Evolutionary conservation across 129 eudicot species (phyloP).

Genomic region (Flaveria ramosissima): DNA sequence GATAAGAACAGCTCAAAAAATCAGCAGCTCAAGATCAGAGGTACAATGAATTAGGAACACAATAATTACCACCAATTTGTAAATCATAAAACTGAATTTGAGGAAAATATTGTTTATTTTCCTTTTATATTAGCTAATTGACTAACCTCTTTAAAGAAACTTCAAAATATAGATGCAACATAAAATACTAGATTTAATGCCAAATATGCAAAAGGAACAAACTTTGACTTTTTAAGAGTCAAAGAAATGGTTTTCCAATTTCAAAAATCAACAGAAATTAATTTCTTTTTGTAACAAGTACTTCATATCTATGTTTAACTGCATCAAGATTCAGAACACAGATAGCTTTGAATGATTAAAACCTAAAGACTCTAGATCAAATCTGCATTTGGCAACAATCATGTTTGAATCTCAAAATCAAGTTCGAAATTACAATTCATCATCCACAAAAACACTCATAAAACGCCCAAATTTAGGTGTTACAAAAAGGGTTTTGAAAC

Average conservation of each 20-base stretch:
- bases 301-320: conserved; percentile 1
- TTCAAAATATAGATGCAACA: not conserved
- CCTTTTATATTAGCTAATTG: not conserved
- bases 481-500: conserved; percentile 20
- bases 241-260: conserved; percentile 10
- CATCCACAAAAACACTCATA: not conserved
- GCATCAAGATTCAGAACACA: not conserved
- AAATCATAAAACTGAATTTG: not conserved
- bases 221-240: conserved; percentile 9
- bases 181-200: conserved; percentile 4
- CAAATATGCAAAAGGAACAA: conserved; percentile 18
- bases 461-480: conserved; percentile 14
- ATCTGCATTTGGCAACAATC: not conserved
- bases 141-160: not conserved
- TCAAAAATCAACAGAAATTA: conserved; percentile 21
- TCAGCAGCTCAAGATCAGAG: not conserved
- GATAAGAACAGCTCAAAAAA: not conserved
- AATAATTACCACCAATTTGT: not conserved
- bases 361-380: not conserved
- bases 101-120: not conserved
- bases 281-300: not conserved
- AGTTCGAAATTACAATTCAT: too few relatives aligned
- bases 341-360: not conserved
- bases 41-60: not conserved
- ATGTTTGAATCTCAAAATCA: not conserved